Conservation (phyloP, 805 yeast genomes). For the Gaillardinia entomophila region DNA sequence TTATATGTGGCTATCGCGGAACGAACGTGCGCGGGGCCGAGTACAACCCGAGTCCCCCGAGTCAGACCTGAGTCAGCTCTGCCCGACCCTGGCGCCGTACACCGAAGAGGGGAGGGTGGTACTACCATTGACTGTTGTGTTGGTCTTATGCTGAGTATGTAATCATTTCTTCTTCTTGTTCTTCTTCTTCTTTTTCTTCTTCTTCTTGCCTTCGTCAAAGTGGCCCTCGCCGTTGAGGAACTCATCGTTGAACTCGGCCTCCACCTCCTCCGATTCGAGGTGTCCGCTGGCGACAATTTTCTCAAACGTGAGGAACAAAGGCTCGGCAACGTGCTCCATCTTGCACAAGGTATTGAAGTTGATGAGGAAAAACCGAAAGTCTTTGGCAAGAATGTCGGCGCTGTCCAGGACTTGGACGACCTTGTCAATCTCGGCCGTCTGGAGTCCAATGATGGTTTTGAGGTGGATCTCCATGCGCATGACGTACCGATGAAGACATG, state of each 20-base stretch:
- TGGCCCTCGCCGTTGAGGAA: slow-evolving; percentile 23
- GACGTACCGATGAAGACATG: neutral
- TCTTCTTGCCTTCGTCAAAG: slow-evolving; percentile 4
- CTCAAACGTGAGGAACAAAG: slow-evolving; percentile 20
- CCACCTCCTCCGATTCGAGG: slow-evolving; percentile 4
- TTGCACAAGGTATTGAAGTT: slow-evolving; percentile 27
- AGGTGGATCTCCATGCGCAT: neutral
- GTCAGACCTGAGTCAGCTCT: too few relatives aligned
- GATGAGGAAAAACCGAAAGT: slow-evolving; percentile 19
- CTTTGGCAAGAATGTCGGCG: slow-evolving; percentile 3
- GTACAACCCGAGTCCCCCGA: too few relatives aligned
- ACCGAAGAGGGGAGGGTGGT: too few relatives aligned
- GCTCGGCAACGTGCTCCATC: slow-evolving; percentile 23
- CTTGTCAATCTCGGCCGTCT: neutral
- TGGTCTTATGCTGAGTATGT: too few relatives aligned
- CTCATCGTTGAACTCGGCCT: slow-evolving; percentile 25
- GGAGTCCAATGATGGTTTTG: neutral
- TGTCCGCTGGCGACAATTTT: slow-evolving; percentile 8
- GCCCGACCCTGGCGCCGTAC: too few relatives aligned
- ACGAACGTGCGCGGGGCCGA: too few relatives aligned
- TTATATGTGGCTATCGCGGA: too few relatives aligned
- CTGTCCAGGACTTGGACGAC: neutral
- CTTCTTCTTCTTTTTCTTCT: slow-evolving; percentile 19
- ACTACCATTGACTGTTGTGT: too few relatives aligned
- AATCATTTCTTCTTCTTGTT: slow-evolving; percentile 21